Base-by-base conservation (phyloP, 2,329 filamentous ascomycete genomes). In the Neofusicoccum sp. region DNA sequence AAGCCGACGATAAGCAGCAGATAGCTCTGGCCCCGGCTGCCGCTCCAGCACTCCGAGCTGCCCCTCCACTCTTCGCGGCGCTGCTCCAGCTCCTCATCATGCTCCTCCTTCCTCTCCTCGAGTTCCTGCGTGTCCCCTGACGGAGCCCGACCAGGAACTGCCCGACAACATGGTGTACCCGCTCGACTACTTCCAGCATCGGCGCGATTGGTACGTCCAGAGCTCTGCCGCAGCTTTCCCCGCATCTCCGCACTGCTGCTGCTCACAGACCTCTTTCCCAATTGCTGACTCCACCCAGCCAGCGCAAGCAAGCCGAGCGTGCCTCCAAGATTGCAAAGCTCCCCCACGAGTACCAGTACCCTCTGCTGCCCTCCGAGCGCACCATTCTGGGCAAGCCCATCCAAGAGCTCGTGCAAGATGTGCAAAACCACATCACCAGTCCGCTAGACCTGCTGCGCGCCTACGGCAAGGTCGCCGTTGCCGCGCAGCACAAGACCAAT, bases 401-500 rank as follows among this genome's bases (percentile, higher is more conserved):
- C 63, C 85, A 89, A 65, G 81, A 89, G 61, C 84, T 96, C 3
- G 92, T 96, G 5, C 77, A 86, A 63, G 85, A 89, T 77, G 89
- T 96, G 3, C 90, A 93, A 33, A 82, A 84, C n/a, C 83, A 86
- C 45, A 76, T 80, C 58, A 79, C 86, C 51, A 81, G 83, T 11
- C 87, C 93, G 0, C 72, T 88, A 26, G 86, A 91, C 63, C 84
- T 97, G 48, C 85, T 97, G n/a, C 86, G 82, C 62, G 86, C 91
- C 9, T 98, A 97, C 72, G 89, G 89, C 69, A 96, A 96, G 75
- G 87, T 93, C 20, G 89, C 93, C 0, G 73, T 96, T 57, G 88
- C 87, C 69, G 93, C 91, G 1, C 93, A 97, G 36, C 83, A 88
- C 64, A 89, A 89, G 76, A 96, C 92, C 2, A 97, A 97, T 73